Conservation (phyloP, 2,329 filamentous ascomycete species). For the Pseudohalonectria lignicola region DNA sequence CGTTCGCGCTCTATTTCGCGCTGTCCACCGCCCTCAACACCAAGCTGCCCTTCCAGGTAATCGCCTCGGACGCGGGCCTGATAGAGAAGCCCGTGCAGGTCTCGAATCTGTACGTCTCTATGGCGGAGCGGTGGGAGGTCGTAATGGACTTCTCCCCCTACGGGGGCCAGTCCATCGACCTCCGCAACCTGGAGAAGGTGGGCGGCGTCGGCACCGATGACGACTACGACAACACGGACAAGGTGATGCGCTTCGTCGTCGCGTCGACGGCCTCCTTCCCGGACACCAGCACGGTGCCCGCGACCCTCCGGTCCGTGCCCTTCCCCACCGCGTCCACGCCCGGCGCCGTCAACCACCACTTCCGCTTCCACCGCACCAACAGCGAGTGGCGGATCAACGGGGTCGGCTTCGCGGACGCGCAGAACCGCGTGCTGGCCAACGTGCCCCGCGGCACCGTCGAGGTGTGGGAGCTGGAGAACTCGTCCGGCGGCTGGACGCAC, state of each 20-base stretch:
- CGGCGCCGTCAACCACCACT: conserved; percentile 26
- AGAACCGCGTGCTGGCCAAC: conserved; percentile 35
- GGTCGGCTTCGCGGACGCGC: conserved; percentile 31
- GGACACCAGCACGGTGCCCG: conserved; percentile 23
- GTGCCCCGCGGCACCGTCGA: conserved; percentile 33
- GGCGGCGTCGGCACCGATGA: conserved; percentile 28
- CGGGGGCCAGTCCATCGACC: conserved; percentile 33
- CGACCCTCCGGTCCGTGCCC: conserved; percentile 22
- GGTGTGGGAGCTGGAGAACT: conserved; percentile 39
- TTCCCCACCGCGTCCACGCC: conserved; percentile 21
- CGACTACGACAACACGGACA: conserved; percentile 39
- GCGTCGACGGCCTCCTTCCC: conserved; percentile 17
- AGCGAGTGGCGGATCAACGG: conserved; percentile 41
- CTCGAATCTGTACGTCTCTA: conserved; percentile 25
- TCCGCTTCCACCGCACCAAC: conserved; percentile 31
- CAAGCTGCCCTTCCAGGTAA: conserved; percentile 36
- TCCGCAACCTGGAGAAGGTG: conserved; percentile 17
- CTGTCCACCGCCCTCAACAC: conserved; percentile 15
- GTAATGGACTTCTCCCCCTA: conserved; percentile 42
- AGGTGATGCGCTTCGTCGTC: conserved; percentile 42
- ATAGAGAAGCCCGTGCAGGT: conserved; percentile 28
- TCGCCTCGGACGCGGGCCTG: conserved; percentile 42
- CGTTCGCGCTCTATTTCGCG: conserved; percentile 35
- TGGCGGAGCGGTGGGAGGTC: conserved; percentile 48
- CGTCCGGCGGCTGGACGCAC: conserved; percentile 37